These are phyloP conservation scores for Pythium aquatile DNA, from an alignment of 352 stramenopile species.

Conservation along the genomic window DNA sequence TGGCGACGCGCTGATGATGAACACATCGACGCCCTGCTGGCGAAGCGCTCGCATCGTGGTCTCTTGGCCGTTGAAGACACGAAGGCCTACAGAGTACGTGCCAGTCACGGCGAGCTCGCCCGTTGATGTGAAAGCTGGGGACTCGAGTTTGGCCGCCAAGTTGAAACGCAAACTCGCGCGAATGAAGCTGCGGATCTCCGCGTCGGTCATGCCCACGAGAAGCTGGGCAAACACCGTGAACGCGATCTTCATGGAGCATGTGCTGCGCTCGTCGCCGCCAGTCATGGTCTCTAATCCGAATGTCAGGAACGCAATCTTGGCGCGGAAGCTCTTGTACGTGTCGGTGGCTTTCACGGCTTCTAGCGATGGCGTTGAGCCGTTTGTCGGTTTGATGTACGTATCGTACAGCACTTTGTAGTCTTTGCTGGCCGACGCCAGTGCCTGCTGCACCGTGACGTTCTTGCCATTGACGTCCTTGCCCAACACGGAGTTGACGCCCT, in stretches of 20 bases:
- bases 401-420: slow-evolving; percentile 43
- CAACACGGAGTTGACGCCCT: slow-evolving; percentile 44
- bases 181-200: slow-evolving; percentile 51
- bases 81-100: slow-evolving; percentile 48
- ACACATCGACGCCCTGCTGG: slow-evolving; percentile 41
- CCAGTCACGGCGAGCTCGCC: slow-evolving; percentile 40
- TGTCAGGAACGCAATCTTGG: slow-evolving; percentile 49
- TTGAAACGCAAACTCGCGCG: slow-evolving; percentile 48
- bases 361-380: slow-evolving; percentile 10
- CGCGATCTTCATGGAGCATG: slow-evolving; percentile 41
- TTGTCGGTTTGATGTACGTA: slow-evolving; percentile 44
- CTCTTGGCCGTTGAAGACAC: slow-evolving; percentile 62
- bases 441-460: slow-evolving; percentile 41
- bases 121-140: slow-evolving; percentile 37
- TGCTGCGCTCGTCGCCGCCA: slow-evolving; percentile 35
- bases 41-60: slow-evolving; percentile 56
- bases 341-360: slow-evolving; percentile 35
- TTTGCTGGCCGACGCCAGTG: slow-evolving; percentile 17
- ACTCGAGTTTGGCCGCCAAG: slow-evolving; percentile 39
- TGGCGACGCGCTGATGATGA: slow-evolving; percentile 65
- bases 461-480: slow-evolving; percentile 39
- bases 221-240: slow-evolving; percentile 60
- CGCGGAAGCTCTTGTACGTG: slow-evolving; percentile 57
- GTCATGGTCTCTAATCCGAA: slow-evolving; percentile 48
- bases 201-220: slow-evolving; percentile 51